Base-by-base conservation (phyloP, 202 grass and related monocot genomes). In the Brachypodium distachyon region DNA sequence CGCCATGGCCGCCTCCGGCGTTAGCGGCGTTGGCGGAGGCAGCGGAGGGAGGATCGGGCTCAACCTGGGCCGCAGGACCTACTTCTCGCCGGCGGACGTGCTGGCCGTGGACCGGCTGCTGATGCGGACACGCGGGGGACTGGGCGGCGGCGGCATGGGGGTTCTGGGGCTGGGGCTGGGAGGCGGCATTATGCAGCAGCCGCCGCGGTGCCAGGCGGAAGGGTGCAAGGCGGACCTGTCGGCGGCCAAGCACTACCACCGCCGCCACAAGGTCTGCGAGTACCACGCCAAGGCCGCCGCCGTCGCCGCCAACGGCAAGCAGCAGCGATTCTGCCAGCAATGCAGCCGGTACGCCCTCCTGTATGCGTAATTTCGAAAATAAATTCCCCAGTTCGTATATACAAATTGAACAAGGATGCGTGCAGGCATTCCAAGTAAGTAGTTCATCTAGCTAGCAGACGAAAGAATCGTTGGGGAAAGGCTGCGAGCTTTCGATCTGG, bases 201-300 rank as follows among this genome's bases (percentile, higher is more conserved):
- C 83, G 1, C 95, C 91, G 0, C 79, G 89, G 2, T 97, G 95
- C 79, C 91, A 97, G 87, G 91, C 90, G 10, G 95, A 97, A 76
- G 91, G 95, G 0, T 97, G 95, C 87, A 92, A 82, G 83, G 86
- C 82, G 18, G 95, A 97, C 70, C 85, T 97, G 49, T 90, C 91
- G 26, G 77, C 87, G 32, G 88, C 91, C 54, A 97, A 97, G 77
- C 95, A 90, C 69, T 97, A 97, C 85, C 95, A 97, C 46, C 91
- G 95, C 70, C 85, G 95, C 41, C 95, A 97, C 64, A 97, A 97
- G 79, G 95, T 97, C 27, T 97, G 95, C 76, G 95, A 97, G 89
- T 84, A 92, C 83, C 95, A 97, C 59, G 90, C 95, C 74, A 97
- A 97, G 89, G 89, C 95, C 9, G 52, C 87, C 51, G 76, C 88